Evolutionary conservation across 2,329 filamentous ascomycete species (phyloP), one percentile per base, ranked within the genome.

Genomic region (Verticillium albo-atrum): DNA sequence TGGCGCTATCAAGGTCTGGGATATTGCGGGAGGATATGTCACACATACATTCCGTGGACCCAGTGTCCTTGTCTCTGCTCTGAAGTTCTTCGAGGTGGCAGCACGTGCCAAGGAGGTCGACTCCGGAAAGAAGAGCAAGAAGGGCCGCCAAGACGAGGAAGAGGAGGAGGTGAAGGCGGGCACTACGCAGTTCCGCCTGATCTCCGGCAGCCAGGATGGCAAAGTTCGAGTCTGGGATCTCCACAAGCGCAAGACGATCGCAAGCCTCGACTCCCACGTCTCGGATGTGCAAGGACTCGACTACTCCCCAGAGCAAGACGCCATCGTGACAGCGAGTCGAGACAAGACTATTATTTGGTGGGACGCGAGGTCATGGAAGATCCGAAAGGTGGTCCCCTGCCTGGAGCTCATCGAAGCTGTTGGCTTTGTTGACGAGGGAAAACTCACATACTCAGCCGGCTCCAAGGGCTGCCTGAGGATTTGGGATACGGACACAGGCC

Each of bases 31-130:
- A 52, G 95, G 95, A 25, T 98, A 90, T 73, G 87, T 92, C 32
- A 99, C 96, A 28, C 95, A 99, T 74, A 97, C 92, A 0, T 96
- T 99, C 74, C 90, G 94, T 66, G 93, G 93, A 1, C 94, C 96
- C 59, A 92, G 92, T 61, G 93, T 95, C 10, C 83, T 99, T 25
- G 86, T 99, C 4, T 97, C 95, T 14, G 92, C 95, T 0, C 80
- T 99, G 20, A 89, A 89, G 67, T 98, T 99, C 75, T 99, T 98
- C 72, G 89, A 96, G 69, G 80, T 91, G 17, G 71, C 77, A 12
- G 71, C 77, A 10, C 68, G 70, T 51, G 70, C 74, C 12, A 70
- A 66, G 47, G 76, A 78, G 12, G 71, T 70, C 14, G 74, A 77
- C 32, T 81, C 65, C 62, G 68, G 74, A 60, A 69, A 72, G 60